These are phyloP conservation scores for Tetrapisispora arboricola DNA, from an alignment of 805 yeast genomes.

Conservation along the genomic window DNA sequence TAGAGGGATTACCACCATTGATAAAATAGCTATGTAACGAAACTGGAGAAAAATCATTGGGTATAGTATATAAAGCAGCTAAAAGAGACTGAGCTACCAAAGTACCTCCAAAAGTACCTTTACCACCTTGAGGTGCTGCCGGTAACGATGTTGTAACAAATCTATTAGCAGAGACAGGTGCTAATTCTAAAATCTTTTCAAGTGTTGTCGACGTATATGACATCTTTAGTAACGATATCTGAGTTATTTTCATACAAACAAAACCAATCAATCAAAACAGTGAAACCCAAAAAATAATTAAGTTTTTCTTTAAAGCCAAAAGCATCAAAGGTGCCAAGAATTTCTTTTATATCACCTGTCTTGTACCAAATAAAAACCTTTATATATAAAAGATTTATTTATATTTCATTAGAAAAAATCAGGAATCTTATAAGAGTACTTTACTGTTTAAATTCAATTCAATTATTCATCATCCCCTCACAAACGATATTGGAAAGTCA, in stretches of 20 bases:
- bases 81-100: conserved; percentile 53
- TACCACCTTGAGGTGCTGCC: conserved; percentile 40
- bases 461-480: background rate
- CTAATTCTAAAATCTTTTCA: conserved; percentile 16
- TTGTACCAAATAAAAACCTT: too few species aligned
- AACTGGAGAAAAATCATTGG: conserved; percentile 40
- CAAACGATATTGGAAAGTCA: background rate
- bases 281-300: too few species aligned
- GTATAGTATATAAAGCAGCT: conserved; percentile 47
- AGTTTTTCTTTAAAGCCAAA: too few species aligned
- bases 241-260: background rate
- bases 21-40: conserved; percentile 57
- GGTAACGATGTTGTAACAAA: conserved; percentile 19
- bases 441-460: too few species aligned
- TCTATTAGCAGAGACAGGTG: conserved; percentile 11
- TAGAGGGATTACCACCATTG: conserved; percentile 38
- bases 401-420: too few species aligned
- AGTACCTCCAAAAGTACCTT: conserved; percentile 67
- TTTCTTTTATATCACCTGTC: too few species aligned
- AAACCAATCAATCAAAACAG: too few species aligned
- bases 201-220: conserved; percentile 5
- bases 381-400: too few species aligned
- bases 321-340: too few species aligned
- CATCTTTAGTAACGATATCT: background rate
- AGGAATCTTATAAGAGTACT: too few species aligned